Percentiles rank a stretch among this genome's conserved stretches.
These are phyloP conservation scores for Naegleria lovaniensis DNA, from an alignment of 208 protist genomes.

Conservation along the genomic window DNA sequence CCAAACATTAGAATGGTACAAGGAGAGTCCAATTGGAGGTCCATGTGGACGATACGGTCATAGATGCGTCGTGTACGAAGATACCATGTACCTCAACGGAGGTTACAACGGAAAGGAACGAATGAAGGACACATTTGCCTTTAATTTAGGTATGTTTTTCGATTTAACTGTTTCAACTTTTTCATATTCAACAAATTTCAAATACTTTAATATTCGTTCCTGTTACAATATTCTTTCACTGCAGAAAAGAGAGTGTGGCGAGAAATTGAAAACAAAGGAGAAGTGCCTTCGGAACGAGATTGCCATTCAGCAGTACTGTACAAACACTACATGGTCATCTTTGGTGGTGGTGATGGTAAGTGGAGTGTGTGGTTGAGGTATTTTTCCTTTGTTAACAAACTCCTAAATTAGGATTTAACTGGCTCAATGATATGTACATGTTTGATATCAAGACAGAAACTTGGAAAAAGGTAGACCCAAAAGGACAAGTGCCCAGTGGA, in stretches of 20 bases:
- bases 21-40: neutral
- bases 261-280: neutral
- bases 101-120: slow-evolving; percentile 8
- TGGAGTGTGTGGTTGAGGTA: neutral
- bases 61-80: neutral
- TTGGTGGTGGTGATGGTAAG: slow-evolving; percentile 27
- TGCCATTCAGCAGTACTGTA: slow-evolving; percentile 15
- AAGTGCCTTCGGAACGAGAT: slow-evolving; percentile 4
- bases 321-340: neutral
- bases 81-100: neutral
- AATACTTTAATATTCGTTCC: too few relatives aligned
- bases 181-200: neutral
- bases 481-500: neutral
- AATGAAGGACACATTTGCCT: slow-evolving; percentile 15
- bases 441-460: neutral
- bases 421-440: slow-evolving; percentile 10
- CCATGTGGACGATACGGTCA: slow-evolving; percentile 21
- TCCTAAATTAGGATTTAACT: slow-evolving; percentile 2
- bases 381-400: neutral
- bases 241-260: neutral
- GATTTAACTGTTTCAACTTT: neutral
- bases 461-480: neutral
- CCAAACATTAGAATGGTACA: neutral
- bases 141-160: neutral
- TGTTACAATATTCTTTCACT: too few relatives aligned